phyloP scores from a whole-genome alignment of 2,329 filamentous ascomycete genomes.

The Paraphaeosphaeria minitans region DNA sequence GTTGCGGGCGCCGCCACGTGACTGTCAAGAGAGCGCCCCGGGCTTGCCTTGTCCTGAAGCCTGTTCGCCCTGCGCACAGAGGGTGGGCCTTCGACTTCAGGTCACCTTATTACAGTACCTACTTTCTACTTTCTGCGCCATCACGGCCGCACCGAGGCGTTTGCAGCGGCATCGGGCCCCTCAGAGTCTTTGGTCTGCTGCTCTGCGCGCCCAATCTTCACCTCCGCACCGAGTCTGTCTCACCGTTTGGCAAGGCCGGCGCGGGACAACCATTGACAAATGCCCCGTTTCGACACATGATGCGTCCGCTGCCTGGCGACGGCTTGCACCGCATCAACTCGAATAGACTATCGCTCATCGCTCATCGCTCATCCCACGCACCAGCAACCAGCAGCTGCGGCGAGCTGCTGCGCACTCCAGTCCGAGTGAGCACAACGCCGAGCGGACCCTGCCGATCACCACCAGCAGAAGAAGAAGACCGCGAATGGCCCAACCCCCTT shows the following conservation, averaged over 20 bases:
- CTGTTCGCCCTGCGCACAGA: slow-evolving; percentile 6
- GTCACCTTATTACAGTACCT: too few species aligned
- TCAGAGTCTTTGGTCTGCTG: neutral
- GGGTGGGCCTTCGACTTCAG: neutral
- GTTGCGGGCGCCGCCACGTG: slow-evolving; percentile 18
- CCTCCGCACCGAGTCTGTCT: slow-evolving; percentile 12
- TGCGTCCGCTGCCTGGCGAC: slow-evolving; percentile 1
- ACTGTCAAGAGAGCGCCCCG: slow-evolving; percentile 7
- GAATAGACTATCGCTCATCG: too few species aligned
- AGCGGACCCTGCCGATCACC: neutral
- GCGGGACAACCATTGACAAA: slow-evolving; percentile 18
- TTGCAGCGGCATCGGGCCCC: neutral
- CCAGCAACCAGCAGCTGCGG: neutral
- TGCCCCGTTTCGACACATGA: slow-evolving; percentile 20
- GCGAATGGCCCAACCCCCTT: neutral
- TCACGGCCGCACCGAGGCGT: neutral
- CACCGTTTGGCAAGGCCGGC: neutral
- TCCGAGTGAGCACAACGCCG: neutral
- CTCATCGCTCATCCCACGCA: neutral
- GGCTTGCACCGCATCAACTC: slow-evolving; percentile 14
- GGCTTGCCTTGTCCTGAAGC: neutral
- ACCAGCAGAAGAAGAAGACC: neutral
- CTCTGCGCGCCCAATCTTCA: neutral
- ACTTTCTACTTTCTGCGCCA: neutral
- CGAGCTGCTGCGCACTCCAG: neutral